These are phyloP conservation scores for Kurtzmaniella quercitrusa DNA, from an alignment of 1,139 yeast genomes.

Conservation along the genomic window DNA sequence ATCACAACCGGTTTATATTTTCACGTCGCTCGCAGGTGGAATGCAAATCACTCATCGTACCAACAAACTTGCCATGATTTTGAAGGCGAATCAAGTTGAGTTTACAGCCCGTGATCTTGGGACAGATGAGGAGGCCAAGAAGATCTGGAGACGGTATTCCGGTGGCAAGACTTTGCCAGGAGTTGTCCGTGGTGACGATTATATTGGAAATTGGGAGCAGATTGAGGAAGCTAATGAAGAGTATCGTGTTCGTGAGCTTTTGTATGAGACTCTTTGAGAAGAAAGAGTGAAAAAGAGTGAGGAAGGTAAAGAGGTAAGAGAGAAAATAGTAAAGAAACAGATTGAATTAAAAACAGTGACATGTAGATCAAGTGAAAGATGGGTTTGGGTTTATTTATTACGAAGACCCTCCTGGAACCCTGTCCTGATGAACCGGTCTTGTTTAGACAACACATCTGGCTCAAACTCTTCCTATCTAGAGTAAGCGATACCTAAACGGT, in stretches of 20 bases:
- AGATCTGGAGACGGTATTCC: conserved; percentile 78
- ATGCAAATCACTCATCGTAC: conserved; percentile 81
- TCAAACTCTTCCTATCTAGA: too few relatives aligned
- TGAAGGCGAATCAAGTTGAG: conserved; percentile 68
- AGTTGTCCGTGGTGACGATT: conserved; percentile 87
- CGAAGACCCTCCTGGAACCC: too few relatives aligned
- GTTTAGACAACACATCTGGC: too few relatives aligned
- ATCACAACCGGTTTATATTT: conserved; percentile 64
- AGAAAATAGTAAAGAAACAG: background rate
- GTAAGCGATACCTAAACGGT: too few relatives aligned
- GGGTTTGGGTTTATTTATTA: too few relatives aligned
- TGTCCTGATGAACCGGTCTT: too few relatives aligned
- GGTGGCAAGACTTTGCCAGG: conserved; percentile 82
- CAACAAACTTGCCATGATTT: conserved; percentile 69
- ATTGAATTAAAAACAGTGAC: too few relatives aligned
- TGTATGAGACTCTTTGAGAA: conserved; percentile 43
- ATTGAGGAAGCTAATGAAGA: conserved; percentile 85
- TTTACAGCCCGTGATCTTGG: conserved; percentile 78
- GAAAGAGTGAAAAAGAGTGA: background rate
- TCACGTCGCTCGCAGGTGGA: conserved; percentile 88
- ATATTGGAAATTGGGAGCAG: conserved; percentile 78
- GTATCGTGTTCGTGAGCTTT: conserved; percentile 57
- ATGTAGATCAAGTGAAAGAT: too few relatives aligned
- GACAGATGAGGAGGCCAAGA: conserved; percentile 81
- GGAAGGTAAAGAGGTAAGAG: background rate